These are phyloP conservation scores for Triticum urartu DNA, from an alignment of 176 grass and related monocot species.

Conservation along the genomic window DNA sequence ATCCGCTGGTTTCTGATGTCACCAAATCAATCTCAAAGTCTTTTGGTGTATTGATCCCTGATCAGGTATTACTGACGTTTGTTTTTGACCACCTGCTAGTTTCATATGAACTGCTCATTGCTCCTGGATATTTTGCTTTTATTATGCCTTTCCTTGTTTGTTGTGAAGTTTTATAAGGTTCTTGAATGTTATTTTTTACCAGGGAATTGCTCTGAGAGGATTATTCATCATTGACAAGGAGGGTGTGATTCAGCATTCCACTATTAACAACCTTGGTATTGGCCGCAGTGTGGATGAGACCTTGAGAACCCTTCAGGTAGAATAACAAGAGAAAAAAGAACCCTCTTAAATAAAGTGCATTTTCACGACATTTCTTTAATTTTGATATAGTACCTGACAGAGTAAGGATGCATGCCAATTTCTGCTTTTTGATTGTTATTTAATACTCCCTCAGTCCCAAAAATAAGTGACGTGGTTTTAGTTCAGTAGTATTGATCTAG, in stretches of 20 bases:
- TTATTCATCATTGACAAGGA: constrained; percentile 83
- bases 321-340: neutral
- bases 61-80: constrained; percentile 47
- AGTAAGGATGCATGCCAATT: neutral
- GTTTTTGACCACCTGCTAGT: neutral
- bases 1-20: constrained; percentile 69
- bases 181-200: constrained; percentile 1
- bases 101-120: neutral
- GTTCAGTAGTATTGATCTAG: neutral
- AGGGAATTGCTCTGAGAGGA: constrained; percentile 78
- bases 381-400: neutral
- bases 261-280: constrained; percentile 79
- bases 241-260: constrained; percentile 75
- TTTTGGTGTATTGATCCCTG: constrained; percentile 59
- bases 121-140: neutral
- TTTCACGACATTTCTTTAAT: neutral
- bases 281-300: constrained; percentile 75
- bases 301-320: constrained; percentile 78
- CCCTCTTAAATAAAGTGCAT: neutral
- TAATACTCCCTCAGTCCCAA: neutral
- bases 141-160: neutral
- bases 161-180: neutral
- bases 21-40: constrained; percentile 80
- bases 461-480: too few species aligned
- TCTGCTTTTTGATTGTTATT: neutral